Base-by-base conservation (phyloP, 768 basidiomycete genomes). In the Lyophyllum atratum region DNA sequence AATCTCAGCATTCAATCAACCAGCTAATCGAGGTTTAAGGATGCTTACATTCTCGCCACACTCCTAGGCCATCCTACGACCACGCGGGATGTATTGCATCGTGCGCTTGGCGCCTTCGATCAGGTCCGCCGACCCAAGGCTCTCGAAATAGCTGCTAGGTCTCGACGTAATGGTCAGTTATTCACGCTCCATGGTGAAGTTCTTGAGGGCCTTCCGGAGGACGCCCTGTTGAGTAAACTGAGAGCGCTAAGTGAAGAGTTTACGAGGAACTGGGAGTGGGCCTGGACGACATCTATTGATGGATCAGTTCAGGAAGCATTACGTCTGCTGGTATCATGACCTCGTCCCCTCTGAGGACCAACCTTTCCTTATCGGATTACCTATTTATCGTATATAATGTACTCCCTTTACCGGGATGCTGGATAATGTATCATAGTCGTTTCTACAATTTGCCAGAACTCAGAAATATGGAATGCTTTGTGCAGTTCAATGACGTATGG, bases 201-300 rank as follows among this genome's bases (percentile, higher is more conserved):
- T 37, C 71, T 76, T 31, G 66, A 72, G 6, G 24, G 39, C 11
- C 43, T 73, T 29, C 59, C 67, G 21, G 68, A 68, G 29, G 63
- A 66, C 21, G 64, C 72, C 56, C 56, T 70, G 52, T 54, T 65
- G 50, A 54, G 69, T 12, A 72, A 72, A 54, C 69, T 84, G 9
- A 61, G 72, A 15, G 64, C 74, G 39, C 65, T 86, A 3, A 76
- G 73, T 6, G 65, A 72, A 31, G 66, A 67, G 11, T 66, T 87
- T 24, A 76, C 75, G 17, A 74, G 74, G 64, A 80, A 78, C 47
- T 86, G 84, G 85, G 80, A 83, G 55, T 89, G 87, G 87, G 68
- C 78, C 5, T 86, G 84, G 84, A 72, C 72, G 9, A 78, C 81
- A 24, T 79, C 77, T 4, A 61, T 82, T 17, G 79, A 80, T 40